phyloP scores from a whole-genome alignment of 225 moss, liverwort and hornwort genomes.

The Pleurozium schreberi region DNA sequence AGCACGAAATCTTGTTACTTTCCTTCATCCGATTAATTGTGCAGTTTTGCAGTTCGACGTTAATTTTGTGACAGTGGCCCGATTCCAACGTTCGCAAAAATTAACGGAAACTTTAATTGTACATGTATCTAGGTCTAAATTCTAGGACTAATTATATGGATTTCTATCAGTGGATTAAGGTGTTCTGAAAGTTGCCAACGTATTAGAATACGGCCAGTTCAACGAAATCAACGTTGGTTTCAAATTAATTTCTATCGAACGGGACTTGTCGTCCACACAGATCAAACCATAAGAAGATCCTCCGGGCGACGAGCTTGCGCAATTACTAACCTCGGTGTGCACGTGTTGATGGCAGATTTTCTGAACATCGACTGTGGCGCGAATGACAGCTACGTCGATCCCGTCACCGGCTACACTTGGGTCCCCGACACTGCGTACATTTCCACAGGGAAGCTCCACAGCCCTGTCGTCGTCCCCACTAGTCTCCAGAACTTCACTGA shows the following conservation, averaged over 20 bases:
- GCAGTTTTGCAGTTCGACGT: neutral
- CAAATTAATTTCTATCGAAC: no score
- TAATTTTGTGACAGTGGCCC: neutral
- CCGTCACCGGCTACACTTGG: neutral
- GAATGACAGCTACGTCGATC: neutral
- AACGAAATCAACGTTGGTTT: neutral
- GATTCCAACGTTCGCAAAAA: neutral
- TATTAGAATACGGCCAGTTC: no score
- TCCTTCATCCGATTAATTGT: neutral
- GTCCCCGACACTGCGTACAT: conserved; percentile 4
- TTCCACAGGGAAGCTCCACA: neutral
- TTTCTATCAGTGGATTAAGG: neutral
- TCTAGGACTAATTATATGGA: neutral
- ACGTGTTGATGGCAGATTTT: neutral
- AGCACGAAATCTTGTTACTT: neutral
- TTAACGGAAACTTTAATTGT: neutral
- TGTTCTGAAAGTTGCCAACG: neutral
- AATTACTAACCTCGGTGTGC: neutral
- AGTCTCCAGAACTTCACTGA: neutral
- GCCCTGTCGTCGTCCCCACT: neutral
- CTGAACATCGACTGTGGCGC: conserved; percentile 26
- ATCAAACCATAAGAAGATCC: neutral
- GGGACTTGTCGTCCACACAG: neutral
- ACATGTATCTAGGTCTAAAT: neutral
- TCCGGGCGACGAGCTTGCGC: neutral